Evolutionary conservation across 2,329 filamentous ascomycete species (phyloP).

Genomic region (Trichoderma guizhouense): DNA sequence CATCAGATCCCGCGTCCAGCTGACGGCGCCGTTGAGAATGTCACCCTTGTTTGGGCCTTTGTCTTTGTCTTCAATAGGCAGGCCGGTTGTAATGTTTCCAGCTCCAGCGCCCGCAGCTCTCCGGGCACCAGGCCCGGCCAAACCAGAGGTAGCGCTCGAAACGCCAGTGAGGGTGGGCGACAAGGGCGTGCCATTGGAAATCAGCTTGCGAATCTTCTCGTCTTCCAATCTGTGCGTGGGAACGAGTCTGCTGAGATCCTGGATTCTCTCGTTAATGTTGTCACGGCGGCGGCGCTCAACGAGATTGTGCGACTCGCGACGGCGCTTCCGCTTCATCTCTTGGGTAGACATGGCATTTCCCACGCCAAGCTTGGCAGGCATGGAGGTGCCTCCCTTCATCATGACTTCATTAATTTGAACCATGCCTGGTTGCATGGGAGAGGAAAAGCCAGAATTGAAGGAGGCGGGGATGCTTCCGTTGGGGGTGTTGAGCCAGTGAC

Average conservation of each 20-base stretch:
- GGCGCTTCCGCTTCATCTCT: constrained; percentile 87
- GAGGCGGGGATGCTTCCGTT: constrained; percentile 76
- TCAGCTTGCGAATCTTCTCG: constrained; percentile 93
- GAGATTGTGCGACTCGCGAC: constrained; percentile 91
- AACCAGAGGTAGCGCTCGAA: constrained; percentile 74
- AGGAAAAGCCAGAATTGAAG: constrained; percentile 84
- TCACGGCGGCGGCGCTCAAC: constrained; percentile 92
- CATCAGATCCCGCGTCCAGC: constrained; percentile 97
- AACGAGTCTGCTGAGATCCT: constrained; percentile 90
- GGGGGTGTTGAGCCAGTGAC: constrained; percentile 85
- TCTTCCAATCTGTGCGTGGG: constrained; percentile 91
- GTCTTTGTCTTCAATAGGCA: constrained; percentile 95
- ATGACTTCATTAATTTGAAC: constrained; percentile 86
- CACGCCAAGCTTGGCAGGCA: constrained; percentile 79
- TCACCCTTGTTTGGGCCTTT: constrained; percentile 99
- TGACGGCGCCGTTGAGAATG: constrained; percentile 93
- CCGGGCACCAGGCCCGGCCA: constrained; percentile 80
- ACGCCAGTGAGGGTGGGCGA: constrained; percentile 76
- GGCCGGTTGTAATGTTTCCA: constrained; percentile 84
- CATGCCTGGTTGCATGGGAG: constrained; percentile 67
- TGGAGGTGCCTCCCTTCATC: constrained; percentile 80
- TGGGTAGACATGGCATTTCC: constrained; percentile 66
- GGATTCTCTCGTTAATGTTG: constrained; percentile 98
- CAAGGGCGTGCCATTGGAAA: constrained; percentile 85
- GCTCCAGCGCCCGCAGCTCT: constrained; percentile 67